A percentile compares a stretch with the other conserved stretches of the same genome.
Conservation (phyloP, 2,329 filamentous ascomycete genomes). For the Elsinoe ampelina region DNA sequence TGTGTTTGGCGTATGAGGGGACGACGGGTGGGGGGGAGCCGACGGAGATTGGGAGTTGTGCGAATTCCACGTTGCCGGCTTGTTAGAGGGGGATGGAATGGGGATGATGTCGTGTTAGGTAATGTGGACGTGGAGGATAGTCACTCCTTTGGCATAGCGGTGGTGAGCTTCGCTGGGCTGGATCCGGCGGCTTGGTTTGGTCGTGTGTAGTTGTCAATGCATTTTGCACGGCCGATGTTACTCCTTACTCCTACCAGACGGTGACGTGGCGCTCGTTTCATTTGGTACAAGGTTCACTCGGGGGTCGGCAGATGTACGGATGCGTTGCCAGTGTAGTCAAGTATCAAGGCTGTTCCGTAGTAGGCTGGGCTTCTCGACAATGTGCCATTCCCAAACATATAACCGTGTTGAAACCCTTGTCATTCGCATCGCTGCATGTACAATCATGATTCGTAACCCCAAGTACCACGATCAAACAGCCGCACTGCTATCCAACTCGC, state of each 20-base stretch:
- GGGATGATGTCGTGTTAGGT: too few species aligned
- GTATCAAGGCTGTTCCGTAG: background rate
- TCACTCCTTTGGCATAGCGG: background rate
- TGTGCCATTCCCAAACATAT: background rate
- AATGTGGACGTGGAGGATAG: background rate
- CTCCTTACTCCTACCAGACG: background rate
- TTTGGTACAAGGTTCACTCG: background rate
- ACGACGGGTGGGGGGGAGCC: constrained; percentile 7
- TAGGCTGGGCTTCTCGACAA: background rate
- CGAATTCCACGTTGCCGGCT: background rate
- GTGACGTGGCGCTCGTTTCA: background rate
- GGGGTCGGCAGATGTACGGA: background rate
- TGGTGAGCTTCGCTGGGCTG: background rate
- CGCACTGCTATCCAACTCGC: background rate
- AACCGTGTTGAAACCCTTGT: background rate
- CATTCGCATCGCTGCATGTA: background rate
- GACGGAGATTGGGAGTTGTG: constrained; percentile 1
- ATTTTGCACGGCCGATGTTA: background rate
- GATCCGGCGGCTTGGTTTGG: background rate
- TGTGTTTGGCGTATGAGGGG: constrained; percentile 30
- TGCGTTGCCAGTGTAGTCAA: too few species aligned
- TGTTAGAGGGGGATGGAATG: background rate
- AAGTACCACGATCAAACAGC: too few species aligned
- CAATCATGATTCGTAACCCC: background rate
- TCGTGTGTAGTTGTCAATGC: background rate